Evolutionary conservation across 306 rosid species (phyloP).

Genomic region (Cercis canadensis): DNA sequence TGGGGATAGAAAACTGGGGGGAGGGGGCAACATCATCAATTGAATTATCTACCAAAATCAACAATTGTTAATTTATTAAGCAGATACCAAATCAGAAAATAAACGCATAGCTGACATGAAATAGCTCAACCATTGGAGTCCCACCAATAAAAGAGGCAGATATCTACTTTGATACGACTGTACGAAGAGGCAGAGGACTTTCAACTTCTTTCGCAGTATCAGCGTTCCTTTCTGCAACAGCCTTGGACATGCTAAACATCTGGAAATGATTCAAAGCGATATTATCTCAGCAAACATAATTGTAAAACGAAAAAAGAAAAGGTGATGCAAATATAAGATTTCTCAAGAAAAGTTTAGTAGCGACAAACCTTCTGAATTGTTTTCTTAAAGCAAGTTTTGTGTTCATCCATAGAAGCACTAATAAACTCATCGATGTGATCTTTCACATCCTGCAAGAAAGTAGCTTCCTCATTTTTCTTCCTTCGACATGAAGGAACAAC

Average conservation of each 20-base stretch:
- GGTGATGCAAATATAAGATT: neutral
- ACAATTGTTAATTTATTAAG: too few species aligned
- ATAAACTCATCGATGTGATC: slow-evolving; percentile 66
- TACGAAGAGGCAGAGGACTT: slow-evolving; percentile 54
- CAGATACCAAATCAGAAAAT: too few species aligned
- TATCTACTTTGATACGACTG: slow-evolving; percentile 46
- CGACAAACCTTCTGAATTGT: slow-evolving; percentile 50
- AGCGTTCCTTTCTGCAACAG: slow-evolving; percentile 51
- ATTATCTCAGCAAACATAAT: neutral
- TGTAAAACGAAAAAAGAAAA: neutral
- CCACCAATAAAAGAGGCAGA: too few species aligned
- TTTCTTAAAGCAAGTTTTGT: slow-evolving; percentile 60
- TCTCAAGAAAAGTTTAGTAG: neutral
- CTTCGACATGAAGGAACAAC: slow-evolving; percentile 52
- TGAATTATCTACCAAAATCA: too few species aligned
- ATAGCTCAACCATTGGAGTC: too few species aligned
- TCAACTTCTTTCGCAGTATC: slow-evolving; percentile 49
- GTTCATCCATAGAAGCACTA: slow-evolving; percentile 63
- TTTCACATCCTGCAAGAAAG: slow-evolving; percentile 60
- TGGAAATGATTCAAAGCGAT: slow-evolving; percentile 24
- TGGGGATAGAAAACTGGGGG: too few species aligned
- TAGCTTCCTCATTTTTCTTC: slow-evolving; percentile 56
- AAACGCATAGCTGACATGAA: too few species aligned
- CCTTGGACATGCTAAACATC: slow-evolving; percentile 66
- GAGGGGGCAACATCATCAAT: too few species aligned